Evolutionary conservation across 2,329 filamentous ascomycete genomes (phyloP).

Genomic region (Hypomyces rosellus): DNA sequence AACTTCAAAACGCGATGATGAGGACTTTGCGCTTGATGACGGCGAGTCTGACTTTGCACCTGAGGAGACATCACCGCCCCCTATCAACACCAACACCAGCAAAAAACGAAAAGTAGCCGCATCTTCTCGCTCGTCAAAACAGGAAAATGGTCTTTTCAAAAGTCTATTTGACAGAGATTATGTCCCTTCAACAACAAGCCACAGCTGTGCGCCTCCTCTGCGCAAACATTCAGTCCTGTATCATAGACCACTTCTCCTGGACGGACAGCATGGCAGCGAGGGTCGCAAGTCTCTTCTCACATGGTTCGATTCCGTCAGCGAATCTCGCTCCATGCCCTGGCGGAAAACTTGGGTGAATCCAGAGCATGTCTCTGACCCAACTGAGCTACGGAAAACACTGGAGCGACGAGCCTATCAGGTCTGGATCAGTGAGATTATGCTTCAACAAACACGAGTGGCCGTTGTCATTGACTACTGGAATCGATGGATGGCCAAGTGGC

Average conservation of each 20-base stretch:
- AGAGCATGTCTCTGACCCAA: constrained; percentile 16
- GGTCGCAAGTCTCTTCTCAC: constrained; percentile 35
- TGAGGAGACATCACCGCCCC: background rate
- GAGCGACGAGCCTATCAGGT: constrained; percentile 56
- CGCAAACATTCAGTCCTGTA: constrained; percentile 28
- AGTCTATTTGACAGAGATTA: constrained; percentile 9
- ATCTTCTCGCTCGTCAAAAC: constrained; percentile 4
- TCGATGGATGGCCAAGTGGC: constrained; percentile 55
- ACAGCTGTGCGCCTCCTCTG: constrained; percentile 12
- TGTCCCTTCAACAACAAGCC: background rate
- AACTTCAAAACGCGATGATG: background rate
- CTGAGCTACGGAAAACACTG: constrained; percentile 36
- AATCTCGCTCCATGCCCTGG: constrained; percentile 50
- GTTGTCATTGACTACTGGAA: constrained; percentile 59
- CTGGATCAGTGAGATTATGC: constrained; percentile 63
- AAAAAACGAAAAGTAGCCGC: constrained; percentile 4
- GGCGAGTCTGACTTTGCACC: constrained; percentile 7
- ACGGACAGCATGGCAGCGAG: constrained; percentile 25
- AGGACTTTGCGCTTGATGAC: background rate
- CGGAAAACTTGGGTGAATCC: constrained; percentile 52
- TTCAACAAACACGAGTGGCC: constrained; percentile 59
- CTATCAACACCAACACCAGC: background rate
- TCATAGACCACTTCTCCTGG: constrained; percentile 44
- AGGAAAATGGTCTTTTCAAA: background rate
- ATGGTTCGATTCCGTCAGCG: constrained; percentile 47